Base-by-base conservation (phyloP, 2,329 filamentous ascomycete genomes). In the Paradendryphiella salina region DNA sequence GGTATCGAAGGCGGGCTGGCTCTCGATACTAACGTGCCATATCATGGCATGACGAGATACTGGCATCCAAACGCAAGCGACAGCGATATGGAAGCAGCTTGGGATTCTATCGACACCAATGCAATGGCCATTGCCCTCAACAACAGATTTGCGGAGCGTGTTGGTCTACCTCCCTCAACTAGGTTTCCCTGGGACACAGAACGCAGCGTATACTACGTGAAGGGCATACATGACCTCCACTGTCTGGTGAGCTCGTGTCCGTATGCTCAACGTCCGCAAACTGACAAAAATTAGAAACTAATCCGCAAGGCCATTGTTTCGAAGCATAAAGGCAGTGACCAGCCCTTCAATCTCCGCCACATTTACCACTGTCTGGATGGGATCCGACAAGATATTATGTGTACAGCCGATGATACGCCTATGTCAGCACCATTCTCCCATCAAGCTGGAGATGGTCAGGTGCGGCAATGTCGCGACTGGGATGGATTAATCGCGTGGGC, bases 111-210 rank as follows among this genome's bases (percentile, higher is more conserved):
- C 9, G 62, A 71, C 28, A 71, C 69, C 17, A 64, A 63, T 31
- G 60, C 67, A 1, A 64, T 71, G 54, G 67, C 69, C 18, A 49
- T 72, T 17, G 59, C 70, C 5, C 61, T 72, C 3, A 61, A 66
- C 33, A 61, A 72, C 23, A 53, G 63, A 6, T 70, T 54, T 38
- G 63, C 54, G 38, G 59, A 57, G 13, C 44, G 56, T 21, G 50
- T 57, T 18, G 65, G 66, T 2, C 57, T 73, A 2, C 54, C 54
- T 4, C 49, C 60, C 15, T 70, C 66, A 5, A 64, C 60, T 11
- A 60, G 58, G 6, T 71, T 72, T 46, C 70, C 69, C 4, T 73
- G 68, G 67, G 69, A 73, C 41, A 71, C 65, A 2, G 64, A 70
- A 38, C 59, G 66, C 18, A 66, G 68, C 38, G 58, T 72, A 29